Percentiles rank a stretch among this genome's conserved stretches.
These are phyloP conservation scores for Phytophthora meadii DNA, from an alignment of 352 stramenopile genomes.

Conservation along the genomic window DNA sequence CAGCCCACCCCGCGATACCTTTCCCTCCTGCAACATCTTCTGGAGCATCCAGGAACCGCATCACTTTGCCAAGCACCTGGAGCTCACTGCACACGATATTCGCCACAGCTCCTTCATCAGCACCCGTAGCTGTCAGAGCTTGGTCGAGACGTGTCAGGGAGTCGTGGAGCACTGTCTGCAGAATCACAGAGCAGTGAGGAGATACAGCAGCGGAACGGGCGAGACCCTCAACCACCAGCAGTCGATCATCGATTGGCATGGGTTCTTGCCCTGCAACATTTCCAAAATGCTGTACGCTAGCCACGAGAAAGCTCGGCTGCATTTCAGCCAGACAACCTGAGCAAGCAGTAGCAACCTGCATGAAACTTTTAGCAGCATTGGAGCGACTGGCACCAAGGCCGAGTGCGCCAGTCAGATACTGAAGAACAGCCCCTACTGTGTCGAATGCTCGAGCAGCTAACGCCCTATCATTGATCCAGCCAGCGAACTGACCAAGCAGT, in stretches of 20 bases:
- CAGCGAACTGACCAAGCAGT: constrained; percentile 62
- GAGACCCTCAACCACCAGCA: constrained; percentile 72
- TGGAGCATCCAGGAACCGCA: constrained; percentile 73
- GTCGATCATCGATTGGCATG: constrained; percentile 60
- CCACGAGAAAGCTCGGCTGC: constrained; percentile 47
- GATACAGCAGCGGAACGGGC: constrained; percentile 61
- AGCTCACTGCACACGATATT: constrained; percentile 59
- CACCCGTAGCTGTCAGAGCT: constrained; percentile 32
- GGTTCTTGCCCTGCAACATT: constrained; percentile 16
- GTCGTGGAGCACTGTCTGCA: constrained; percentile 58
- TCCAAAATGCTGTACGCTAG: constrained; percentile 57
- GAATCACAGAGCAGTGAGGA: constrained; percentile 53
- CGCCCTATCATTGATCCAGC: constrained; percentile 62
- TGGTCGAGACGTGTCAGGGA: constrained; percentile 58
- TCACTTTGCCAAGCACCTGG: constrained; percentile 68
- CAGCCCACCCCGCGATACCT: constrained; percentile 51
- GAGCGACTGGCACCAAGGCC: constrained; percentile 38
- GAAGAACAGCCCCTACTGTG: constrained; percentile 49
- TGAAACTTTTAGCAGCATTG: constrained; percentile 73
- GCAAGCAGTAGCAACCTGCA: constrained; percentile 70
- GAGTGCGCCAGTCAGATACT: constrained; percentile 66
- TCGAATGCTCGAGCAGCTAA: constrained; percentile 43
- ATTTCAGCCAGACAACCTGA: constrained; percentile 54
- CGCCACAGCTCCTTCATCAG: constrained; percentile 26
- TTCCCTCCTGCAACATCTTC: constrained; percentile 57